Conservation (phyloP, 768 basidiomycete genomes). For the Suillus variegatus region DNA sequence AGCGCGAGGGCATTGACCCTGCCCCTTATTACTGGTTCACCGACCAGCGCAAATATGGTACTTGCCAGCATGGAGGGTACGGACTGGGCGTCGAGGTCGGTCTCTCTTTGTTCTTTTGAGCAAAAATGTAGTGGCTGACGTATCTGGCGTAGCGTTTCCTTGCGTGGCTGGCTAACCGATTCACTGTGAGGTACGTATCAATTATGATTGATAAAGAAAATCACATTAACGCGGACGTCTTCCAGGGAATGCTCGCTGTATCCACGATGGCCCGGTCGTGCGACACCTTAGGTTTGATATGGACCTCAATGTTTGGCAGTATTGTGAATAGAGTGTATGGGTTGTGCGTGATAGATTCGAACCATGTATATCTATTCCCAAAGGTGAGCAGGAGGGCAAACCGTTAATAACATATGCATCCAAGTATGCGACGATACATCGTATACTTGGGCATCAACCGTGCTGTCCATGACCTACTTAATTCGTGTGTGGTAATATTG, state of each 20-base stretch:
- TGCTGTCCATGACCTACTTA: constrained; percentile 11
- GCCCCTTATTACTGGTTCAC: constrained; percentile 96
- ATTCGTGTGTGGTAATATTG: not conserved
- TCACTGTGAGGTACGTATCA: constrained; percentile 54
- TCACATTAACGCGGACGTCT: not conserved
- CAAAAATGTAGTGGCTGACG: not conserved
- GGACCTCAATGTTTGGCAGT: not conserved
- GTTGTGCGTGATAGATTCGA: not conserved
- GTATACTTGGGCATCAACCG: constrained; percentile 17
- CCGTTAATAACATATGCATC: constrained; percentile 3
- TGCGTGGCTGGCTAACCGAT: constrained; percentile 93
- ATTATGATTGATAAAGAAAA: constrained; percentile 6
- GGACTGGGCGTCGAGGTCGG: constrained; percentile 92
- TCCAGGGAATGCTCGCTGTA: constrained; percentile 85
- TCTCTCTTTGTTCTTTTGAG: not conserved
- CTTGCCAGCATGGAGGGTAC: constrained; percentile 96
- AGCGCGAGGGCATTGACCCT: constrained; percentile 86
- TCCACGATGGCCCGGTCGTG: constrained; percentile 89
- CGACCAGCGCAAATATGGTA: constrained; percentile 97
- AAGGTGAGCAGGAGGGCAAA: not conserved
- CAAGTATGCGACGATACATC: constrained; percentile 28
- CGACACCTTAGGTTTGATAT: constrained; percentile 59
- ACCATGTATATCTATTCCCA: not conserved
- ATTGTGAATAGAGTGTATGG: not conserved
- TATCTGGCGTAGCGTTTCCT: constrained; percentile 73